These are phyloP conservation scores for Deuterostichococcus epilithicus DNA, from an alignment of 139 green algal genomes.

Conservation along the genomic window DNA sequence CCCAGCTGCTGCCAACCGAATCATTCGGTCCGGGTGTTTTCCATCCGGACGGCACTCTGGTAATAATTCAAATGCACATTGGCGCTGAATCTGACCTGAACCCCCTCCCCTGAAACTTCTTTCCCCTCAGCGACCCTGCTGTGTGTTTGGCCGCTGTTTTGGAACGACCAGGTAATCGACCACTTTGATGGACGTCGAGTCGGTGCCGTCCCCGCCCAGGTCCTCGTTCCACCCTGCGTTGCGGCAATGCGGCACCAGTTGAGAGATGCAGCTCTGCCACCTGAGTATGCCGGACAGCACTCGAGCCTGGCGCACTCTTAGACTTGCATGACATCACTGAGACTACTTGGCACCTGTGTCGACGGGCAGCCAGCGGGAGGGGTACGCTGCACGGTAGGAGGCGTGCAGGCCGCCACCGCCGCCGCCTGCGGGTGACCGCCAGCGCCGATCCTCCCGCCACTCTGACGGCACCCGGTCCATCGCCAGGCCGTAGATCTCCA, in stretches of 20 bases:
- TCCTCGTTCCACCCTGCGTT: slow-evolving; percentile 2
- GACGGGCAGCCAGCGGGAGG: slow-evolving; percentile 39
- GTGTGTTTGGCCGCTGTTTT: slow-evolving; percentile 15
- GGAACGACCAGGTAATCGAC: slow-evolving; percentile 44
- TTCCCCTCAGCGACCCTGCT: too few species aligned
- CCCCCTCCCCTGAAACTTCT: too few species aligned
- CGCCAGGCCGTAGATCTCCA: slow-evolving; percentile 61
- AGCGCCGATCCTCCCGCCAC: slow-evolving; percentile 76
- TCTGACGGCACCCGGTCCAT: slow-evolving; percentile 55
- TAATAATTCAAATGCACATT: too few species aligned
- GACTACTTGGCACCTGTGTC: background rate
- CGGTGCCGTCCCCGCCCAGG: slow-evolving; percentile 1
- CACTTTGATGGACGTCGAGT: slow-evolving; percentile 28
- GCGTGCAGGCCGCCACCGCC: slow-evolving; percentile 21
- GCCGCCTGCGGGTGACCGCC: slow-evolving; percentile 49
- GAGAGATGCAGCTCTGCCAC: too few species aligned
- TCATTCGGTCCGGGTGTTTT: too few species aligned
- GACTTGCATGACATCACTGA: too few species aligned
- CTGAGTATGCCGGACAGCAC: too few species aligned
- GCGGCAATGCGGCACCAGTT: background rate
- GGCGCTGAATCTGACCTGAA: too few species aligned
- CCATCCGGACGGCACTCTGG: too few species aligned
- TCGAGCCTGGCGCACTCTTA: too few species aligned
- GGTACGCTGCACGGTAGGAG: slow-evolving; percentile 39
- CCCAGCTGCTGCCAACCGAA: too few species aligned